These are phyloP conservation scores for Fusarium guadeloupense DNA, from an alignment of 2,329 filamentous ascomycete genomes.

Conservation along the genomic window DNA sequence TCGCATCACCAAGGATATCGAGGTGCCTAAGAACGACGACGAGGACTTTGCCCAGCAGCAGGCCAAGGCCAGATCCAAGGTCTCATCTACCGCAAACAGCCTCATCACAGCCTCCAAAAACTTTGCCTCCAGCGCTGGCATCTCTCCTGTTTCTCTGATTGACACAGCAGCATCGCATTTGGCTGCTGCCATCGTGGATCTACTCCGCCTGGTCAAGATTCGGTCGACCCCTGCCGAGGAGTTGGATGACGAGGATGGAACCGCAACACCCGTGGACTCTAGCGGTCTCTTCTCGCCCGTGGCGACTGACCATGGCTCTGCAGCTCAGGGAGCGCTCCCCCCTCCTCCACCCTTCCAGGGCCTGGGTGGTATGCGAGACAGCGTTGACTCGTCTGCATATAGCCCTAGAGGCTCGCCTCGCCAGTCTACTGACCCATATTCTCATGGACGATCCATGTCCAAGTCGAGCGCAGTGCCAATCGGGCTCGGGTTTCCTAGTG, in stretches of 20 bases:
- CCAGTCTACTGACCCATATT: slow-evolving; percentile 61
- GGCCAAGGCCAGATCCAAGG: slow-evolving; percentile 77
- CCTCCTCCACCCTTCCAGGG: slow-evolving; percentile 67
- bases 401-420: slow-evolving; percentile 77
- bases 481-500: slow-evolving; percentile 48
- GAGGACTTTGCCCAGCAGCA: slow-evolving; percentile 66
- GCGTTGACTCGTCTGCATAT: slow-evolving; percentile 77
- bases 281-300: slow-evolving; percentile 73
- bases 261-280: slow-evolving; percentile 71
- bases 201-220: slow-evolving; percentile 86
- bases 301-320: slow-evolving; percentile 51
- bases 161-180: slow-evolving; percentile 94
- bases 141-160: slow-evolving; percentile 91
- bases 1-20: slow-evolving; percentile 84
- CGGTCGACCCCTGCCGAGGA: slow-evolving; percentile 77
- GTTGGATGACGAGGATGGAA: slow-evolving; percentile 78
- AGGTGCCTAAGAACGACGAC: slow-evolving; percentile 63
- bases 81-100: slow-evolving; percentile 95
- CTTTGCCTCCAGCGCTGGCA: slow-evolving; percentile 80
- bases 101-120: slow-evolving; percentile 95
- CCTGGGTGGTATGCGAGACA: slow-evolving; percentile 64
- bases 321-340: slow-evolving; percentile 54
- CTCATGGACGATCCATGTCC: slow-evolving; percentile 42
- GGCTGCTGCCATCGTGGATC: slow-evolving; percentile 83
- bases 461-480: slow-evolving; percentile 48